Evolutionary conservation across 163 green algal genomes (phyloP).

Genomic region (Chloromonas sp.): DNA sequence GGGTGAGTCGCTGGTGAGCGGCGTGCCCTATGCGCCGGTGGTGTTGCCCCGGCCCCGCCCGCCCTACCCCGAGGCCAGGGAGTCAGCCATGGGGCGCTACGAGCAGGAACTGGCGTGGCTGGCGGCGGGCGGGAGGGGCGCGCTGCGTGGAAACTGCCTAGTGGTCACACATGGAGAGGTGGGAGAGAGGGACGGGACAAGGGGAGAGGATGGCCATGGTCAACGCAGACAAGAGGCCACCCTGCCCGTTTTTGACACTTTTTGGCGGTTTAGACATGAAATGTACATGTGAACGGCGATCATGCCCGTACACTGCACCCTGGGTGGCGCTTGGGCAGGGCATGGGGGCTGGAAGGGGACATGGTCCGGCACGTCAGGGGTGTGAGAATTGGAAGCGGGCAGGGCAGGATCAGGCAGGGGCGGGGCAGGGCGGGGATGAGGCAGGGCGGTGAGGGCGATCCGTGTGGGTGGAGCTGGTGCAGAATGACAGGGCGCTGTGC

Average conservation of each 20-base stretch:
- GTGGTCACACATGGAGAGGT: conserved; percentile 39
- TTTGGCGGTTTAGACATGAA: too few relatives aligned
- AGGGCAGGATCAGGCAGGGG: not conserved
- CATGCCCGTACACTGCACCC: too few relatives aligned
- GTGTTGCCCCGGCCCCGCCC: not conserved
- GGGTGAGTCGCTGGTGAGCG: not conserved
- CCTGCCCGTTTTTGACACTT: too few relatives aligned
- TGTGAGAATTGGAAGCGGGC: too few relatives aligned
- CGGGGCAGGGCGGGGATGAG: not conserved
- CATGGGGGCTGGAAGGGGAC: too few relatives aligned
- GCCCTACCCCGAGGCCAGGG: conserved; percentile 20
- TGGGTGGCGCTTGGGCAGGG: too few relatives aligned
- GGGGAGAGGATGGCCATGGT: not conserved
- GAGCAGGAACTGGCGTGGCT: conserved; percentile 14
- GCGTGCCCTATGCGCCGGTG: not conserved
- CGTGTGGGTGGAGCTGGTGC: too few relatives aligned
- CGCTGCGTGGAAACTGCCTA: conserved; percentile 24
- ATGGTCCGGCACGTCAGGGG: too few relatives aligned
- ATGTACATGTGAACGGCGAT: too few relatives aligned
- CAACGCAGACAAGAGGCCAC: not conserved
- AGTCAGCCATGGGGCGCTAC: conserved; percentile 19
- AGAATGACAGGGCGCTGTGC: too few relatives aligned
- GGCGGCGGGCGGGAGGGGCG: conserved; percentile 5
- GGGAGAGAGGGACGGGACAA: not conserved
- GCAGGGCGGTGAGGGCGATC: too few relatives aligned